Evolutionary conservation across 371 early-diverging fungal genomes (phyloP).

Genomic region (Mycotypha africana): DNA sequence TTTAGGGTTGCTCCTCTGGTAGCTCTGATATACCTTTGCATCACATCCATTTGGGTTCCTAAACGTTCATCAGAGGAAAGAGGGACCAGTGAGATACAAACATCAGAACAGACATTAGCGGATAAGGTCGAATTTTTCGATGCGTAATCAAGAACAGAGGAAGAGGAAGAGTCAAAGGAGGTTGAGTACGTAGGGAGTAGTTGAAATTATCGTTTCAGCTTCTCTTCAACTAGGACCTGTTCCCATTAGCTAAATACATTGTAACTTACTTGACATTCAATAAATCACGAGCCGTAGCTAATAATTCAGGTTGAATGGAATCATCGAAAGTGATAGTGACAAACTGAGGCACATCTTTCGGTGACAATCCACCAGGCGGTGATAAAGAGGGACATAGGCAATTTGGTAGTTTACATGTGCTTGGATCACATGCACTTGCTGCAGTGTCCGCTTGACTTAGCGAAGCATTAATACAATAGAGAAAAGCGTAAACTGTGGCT

Average conservation of each 20-base stretch:
- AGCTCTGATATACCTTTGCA: conserved; percentile 43
- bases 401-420: conserved; percentile 57
- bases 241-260: no score
- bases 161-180: conserved; percentile 1
- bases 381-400: conserved; percentile 62
- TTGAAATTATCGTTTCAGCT: no score
- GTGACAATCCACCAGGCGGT: conserved; percentile 52
- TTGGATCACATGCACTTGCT: conserved; percentile 48
- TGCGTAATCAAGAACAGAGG: neutral
- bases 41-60: conserved; percentile 58
- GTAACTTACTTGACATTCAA: conserved; percentile 39
- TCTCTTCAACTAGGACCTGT: no score
- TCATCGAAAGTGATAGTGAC: conserved; percentile 70
- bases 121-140: no score
- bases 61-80: no score
- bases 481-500: no score
- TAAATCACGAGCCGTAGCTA: conserved; percentile 32
- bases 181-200: no score
- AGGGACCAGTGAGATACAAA: no score
- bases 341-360: conserved; percentile 69
- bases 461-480: no score
- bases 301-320: conserved; percentile 50
- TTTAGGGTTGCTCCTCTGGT: no score
- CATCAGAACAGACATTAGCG: neutral
- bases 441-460: conserved; percentile 26